Percentiles rank a stretch among this genome's conserved stretches.
Evolutionary conservation across 768 basidiomycete genomes (phyloP).

Genomic region (Amanita pseudoporphyria): DNA sequence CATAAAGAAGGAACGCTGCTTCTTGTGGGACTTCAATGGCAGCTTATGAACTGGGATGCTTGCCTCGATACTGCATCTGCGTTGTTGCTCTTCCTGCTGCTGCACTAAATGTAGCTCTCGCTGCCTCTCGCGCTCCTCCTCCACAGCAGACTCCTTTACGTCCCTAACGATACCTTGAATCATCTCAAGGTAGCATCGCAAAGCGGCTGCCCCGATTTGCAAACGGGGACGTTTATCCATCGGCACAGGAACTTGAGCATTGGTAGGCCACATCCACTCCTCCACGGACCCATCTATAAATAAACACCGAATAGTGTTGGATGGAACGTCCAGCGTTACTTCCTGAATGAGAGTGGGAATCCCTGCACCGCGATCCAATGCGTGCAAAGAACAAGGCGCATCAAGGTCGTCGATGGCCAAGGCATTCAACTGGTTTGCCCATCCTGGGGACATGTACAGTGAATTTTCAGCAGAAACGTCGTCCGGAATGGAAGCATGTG

Average conservation of each 20-base stretch:
- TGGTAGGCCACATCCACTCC: conserved; percentile 30
- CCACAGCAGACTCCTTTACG: conserved; percentile 38
- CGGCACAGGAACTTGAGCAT: conserved; percentile 18
- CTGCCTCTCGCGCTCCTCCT: conserved; percentile 27
- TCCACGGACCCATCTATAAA: conserved; percentile 50
- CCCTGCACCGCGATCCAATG: conserved; percentile 51
- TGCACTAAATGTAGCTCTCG: conserved; percentile 12
- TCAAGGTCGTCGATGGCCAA: conserved; percentile 44
- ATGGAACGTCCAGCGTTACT: conserved; percentile 51
- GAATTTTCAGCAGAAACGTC: conserved; percentile 11
- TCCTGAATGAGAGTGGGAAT: conserved; percentile 45
- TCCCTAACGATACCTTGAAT: conserved; percentile 44
- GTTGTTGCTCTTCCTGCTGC: conserved; percentile 17
- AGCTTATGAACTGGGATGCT: not conserved
- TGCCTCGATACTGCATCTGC: conserved; percentile 5
- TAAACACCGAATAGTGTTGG: conserved; percentile 34
- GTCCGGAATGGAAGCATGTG: conserved; percentile 22
- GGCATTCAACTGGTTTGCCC: conserved; percentile 44
- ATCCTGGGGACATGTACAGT: conserved; percentile 39
- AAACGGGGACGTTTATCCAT: not conserved
- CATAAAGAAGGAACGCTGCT: conserved; percentile 59
- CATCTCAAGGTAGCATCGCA: conserved; percentile 26
- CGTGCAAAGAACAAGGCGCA: conserved; percentile 40
- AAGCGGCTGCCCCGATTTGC: not conserved
- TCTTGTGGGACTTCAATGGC: conserved; percentile 8